Base-by-base conservation (phyloP, 352 stramenopile species). In the Lagenidium giganteum region DNA sequence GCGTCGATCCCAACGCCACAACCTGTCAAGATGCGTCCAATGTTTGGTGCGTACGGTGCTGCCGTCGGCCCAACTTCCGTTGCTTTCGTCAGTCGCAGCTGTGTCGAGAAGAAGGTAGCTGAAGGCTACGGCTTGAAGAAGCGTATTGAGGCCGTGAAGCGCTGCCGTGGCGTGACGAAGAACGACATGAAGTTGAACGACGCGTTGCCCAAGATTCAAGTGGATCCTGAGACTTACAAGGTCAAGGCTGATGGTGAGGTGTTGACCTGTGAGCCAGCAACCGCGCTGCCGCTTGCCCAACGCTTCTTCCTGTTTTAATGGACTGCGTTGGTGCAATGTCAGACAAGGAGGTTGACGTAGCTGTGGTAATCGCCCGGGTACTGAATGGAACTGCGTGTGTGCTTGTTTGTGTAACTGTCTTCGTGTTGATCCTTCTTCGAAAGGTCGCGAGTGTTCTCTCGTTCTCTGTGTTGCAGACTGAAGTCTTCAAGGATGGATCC, bases 141-240 rank as follows among this genome's bases (percentile, higher is more conserved):
- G 62, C 54, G 69, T 23, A 77, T 96, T 20, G 83, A 83, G 42
- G 61, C 83, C 6, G 91, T 98, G 16, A 65, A 63, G 9, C 62
- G 76, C 20, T 97, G 88, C 50, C 74, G 90, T 7, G 61, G 72
- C 17, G 23, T 98, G 25, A 87, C 74, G 16, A 99, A 99, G 67
- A 83, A 91, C 27, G 87, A 99, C 69, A 98, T 99, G 96, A 85
- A 97, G 37, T 72, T 97, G 23, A 99, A 99, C 65, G 70, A 97
- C 67, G 72, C 71, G n/a, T 75, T 93, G 28, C 95, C 95, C 18
- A 85, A 95, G 43, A 94, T 99, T 45, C 67, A 80, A 20, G 95
- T 99, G 22, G 83, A 98, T 62, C 90, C 95, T 8, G 94, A 98
- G 75, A 98, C 95, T 12, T 99, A 98, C 69, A 75, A 96, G 61